Evolutionary conservation across 2,329 filamentous ascomycete genomes (phyloP), one percentile per base, ranked within the genome.

Genomic region (Aspergillus eucalypticola): DNA sequence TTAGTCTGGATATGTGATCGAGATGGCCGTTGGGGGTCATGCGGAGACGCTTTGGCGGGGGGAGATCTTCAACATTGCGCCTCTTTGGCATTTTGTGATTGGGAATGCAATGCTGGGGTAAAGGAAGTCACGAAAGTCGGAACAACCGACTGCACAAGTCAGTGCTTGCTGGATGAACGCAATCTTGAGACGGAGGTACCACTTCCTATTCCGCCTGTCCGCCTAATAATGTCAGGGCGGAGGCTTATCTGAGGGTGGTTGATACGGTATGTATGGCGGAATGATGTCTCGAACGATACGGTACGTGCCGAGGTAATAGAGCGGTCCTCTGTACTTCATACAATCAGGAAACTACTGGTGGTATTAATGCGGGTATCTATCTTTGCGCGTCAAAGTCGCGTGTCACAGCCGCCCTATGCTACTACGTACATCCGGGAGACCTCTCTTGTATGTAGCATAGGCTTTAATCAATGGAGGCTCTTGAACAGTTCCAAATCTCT

Each of bases 1-100:
- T 96, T 54, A 98, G 82, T 8, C 76, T 78, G 6, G 91, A 91
- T 15, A 97, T 75, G 51, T 82, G 81, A 76, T 96, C 90, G 59
- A 73, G 65, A 48, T 60, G 50, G 41, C 59, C 56, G 21, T 44
- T 46, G 69, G 56, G 58, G 49, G 32, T 66, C 56, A 71, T 70
- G 29, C 79, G 74, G 56, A 69, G 67, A 60, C 82, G 76, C 72
- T 88, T 88, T 10, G 69, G 59, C n/a, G 74, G 64, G 21, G 67
- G 73, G 21, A 55, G 56, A 7, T 58, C 59, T 49, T 64, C 59
- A 35, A 68, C 64, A 53, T 69, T 64, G 51, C 54, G 58, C 61
- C 74, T 73, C 63, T 78, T 77, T 13, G 69, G 60, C 74, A 77
- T 76, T n/a, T 59, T 72, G 61, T 25, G 27, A 42, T 17, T 41